Conservation (phyloP, 345 rosid species). For the Euphorbia peplus region DNA sequence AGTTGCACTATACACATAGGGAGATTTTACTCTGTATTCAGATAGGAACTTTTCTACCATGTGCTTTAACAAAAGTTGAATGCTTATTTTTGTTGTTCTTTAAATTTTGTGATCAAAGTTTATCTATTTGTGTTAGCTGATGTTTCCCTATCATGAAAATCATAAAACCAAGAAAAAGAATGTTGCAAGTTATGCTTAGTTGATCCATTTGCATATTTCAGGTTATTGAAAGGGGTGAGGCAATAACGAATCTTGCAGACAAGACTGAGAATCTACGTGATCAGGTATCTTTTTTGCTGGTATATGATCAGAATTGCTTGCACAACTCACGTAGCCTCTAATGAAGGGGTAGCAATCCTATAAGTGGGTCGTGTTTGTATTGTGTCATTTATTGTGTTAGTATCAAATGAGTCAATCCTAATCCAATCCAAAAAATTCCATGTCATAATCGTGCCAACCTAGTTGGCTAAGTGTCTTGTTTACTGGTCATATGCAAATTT, state of each 20-base stretch:
- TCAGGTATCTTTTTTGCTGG: constrained; percentile 45
- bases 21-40: background rate
- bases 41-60: background rate
- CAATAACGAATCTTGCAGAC: constrained; percentile 58
- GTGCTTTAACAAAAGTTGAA: background rate
- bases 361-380: too few species aligned
- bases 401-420: too few species aligned
- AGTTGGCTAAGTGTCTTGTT: too few species aligned
- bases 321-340: too few species aligned
- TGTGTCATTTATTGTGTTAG: too few species aligned
- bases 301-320: background rate
- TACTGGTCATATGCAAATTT: too few species aligned
- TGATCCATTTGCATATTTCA: constrained; percentile 29
- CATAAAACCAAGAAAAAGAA: background rate
- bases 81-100: background rate
- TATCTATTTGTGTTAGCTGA: background rate
- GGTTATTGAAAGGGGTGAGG: constrained; percentile 85
- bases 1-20: too few species aligned
- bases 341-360: too few species aligned
- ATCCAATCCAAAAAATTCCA: too few species aligned
- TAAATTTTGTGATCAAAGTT: background rate
- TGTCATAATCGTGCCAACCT: too few species aligned
- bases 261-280: constrained; percentile 74
- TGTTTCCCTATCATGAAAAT: too few species aligned
- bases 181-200: too few species aligned